Base-by-base conservation (phyloP, 2,329 filamentous ascomycete species). In the Aspergillus puulaauensis region DNA sequence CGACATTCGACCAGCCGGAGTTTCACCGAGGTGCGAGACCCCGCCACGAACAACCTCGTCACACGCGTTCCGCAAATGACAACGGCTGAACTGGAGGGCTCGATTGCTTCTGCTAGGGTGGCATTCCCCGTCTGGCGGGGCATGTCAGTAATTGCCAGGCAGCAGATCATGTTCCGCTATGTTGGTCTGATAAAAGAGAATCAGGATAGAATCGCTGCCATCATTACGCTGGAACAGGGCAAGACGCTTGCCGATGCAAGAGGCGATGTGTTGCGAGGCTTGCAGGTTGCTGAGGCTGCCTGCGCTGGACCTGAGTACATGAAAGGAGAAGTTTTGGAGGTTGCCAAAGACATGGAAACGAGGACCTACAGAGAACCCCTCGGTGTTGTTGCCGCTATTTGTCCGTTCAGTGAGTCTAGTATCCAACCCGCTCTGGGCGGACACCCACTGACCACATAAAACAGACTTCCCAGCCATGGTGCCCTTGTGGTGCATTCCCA, bases 381-480 rank as follows among this genome's bases (percentile, higher is more conserved):
- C 64, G 86, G 86, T 62, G 82, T 88, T 45, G 83, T 86, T 41
- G 84, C 85, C 35, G 84, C 85, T 59, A 88, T 88, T 65, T 88
- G 85, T 75, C 85, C 85, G 5, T 88, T 87, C 73, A 87, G 81
- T 83, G 68, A 76, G 81, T 77, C 8, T 3, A 27, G 7, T 21
- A n/a, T 33, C 53, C 17, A 23, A 24, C 9, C 14, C 12, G 6
- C 39, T n/a, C 37, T 39, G 12, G 27, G 35, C 54, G 47, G 35
- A 19, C 54, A 56, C 45, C 56, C 19, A 51, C 66, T 70, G 59
- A 66, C 56, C 69, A 31, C 27, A 56, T 48, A 24, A 0, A 1
- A 27, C 59, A 83, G 82, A 88, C 77, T 88, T 88, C 77, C 86
- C 86, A 53, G 86, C 86, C 61, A 89, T 89, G 86, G 88, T 89